Percentiles rank a stretch among this genome's conserved stretches.
phyloP scores from a whole-genome alignment of 768 basidiomycete genomes.

The Erythrobasidium yunnanense region DNA sequence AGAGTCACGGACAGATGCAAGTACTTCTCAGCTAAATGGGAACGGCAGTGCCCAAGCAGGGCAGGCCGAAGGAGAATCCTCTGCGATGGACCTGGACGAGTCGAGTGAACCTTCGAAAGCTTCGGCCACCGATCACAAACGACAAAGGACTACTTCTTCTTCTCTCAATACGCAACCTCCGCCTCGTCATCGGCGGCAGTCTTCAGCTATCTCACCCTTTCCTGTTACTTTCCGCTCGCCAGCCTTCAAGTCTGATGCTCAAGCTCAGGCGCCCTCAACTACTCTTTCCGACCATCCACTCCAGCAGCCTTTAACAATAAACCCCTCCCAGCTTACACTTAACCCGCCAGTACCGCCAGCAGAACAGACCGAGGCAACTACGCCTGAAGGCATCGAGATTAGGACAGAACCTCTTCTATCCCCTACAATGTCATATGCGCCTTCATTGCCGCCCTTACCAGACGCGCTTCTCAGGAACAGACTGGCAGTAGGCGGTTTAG shows the following conservation, averaged over 20 bases:
- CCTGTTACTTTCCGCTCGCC: slow-evolving; percentile 24
- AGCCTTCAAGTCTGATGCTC: neutral
- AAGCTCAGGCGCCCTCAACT: neutral
- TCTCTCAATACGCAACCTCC: no score
- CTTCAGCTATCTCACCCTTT: slow-evolving; percentile 6
- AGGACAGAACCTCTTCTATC: no score
- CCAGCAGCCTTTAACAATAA: neutral
- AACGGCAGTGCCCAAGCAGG: no score
- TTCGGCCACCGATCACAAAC: no score
- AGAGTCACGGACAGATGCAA: no score
- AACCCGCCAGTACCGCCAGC: neutral
- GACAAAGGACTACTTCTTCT: no score
- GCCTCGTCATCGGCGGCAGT: neutral
- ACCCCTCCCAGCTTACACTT: neutral
- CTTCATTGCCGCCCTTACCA: neutral
- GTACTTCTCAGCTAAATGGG: no score
- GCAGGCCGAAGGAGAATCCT: no score
- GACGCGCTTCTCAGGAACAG: slow-evolving; percentile 8
- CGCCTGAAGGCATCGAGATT: no score
- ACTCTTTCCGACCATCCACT: neutral
- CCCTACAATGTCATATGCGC: slow-evolving; percentile 2
- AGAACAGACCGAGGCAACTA: no score
- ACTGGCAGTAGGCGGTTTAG: slow-evolving; percentile 5
- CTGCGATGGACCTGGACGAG: no score
- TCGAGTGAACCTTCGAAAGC: no score